Evolutionary conservation across 2,329 filamentous ascomycete genomes (phyloP).

Genomic region (Hypoxylon sp.): DNA sequence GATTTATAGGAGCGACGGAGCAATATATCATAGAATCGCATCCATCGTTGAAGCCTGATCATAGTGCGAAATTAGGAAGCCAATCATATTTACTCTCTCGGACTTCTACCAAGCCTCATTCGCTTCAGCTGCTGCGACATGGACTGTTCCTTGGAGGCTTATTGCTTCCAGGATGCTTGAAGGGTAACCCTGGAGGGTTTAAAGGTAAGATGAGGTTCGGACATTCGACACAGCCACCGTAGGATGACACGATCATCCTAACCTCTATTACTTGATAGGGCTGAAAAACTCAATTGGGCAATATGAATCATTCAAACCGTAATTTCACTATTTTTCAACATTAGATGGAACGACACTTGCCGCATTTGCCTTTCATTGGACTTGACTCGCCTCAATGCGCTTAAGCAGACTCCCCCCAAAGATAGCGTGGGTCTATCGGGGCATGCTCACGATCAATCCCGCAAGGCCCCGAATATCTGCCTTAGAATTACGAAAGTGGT

Average conservation of each 20-base stretch:
- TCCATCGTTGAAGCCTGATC: neutral
- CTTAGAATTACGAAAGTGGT: too few relatives aligned
- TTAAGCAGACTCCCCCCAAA: neutral
- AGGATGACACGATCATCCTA: conserved; percentile 3
- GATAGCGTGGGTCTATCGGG: neutral
- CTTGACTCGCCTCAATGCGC: neutral
- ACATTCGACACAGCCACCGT: conserved; percentile 21
- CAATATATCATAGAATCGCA: neutral
- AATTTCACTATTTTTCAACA: neutral
- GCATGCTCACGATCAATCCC: too few relatives aligned
- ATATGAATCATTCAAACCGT: neutral
- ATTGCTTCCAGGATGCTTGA: neutral
- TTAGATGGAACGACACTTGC: neutral
- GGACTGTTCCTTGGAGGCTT: neutral
- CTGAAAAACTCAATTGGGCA: neutral
- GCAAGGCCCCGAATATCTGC: too few relatives aligned
- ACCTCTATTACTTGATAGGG: neutral
- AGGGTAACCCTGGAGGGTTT: neutral
- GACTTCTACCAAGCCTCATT: conserved; percentile 15
- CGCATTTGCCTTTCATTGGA: neutral
- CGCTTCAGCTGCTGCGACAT: conserved; percentile 19
- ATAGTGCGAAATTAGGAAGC: neutral
- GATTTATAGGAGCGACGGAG: neutral
- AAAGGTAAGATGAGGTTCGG: neutral
- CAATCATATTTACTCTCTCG: neutral